Evolutionary conservation across 768 basidiomycete genomes (phyloP).

Genomic region (Naganishia vaughanmartiniae): DNA sequence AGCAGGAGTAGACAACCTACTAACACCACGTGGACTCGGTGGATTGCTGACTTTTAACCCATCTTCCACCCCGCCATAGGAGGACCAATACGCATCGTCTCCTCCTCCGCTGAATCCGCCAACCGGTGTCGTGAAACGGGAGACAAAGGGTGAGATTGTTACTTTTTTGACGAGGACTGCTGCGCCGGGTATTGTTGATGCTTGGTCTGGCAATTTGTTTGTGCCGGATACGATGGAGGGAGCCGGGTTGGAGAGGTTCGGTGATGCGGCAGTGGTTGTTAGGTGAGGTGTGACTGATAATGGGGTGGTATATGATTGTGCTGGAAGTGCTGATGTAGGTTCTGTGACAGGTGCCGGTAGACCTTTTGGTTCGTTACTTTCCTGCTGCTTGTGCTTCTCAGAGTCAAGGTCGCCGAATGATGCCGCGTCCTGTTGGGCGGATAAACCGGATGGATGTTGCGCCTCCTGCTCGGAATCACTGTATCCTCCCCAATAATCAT

Average conservation of each 20-base stretch:
- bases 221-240: background rate
- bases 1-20: background rate
- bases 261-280: background rate
- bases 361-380: background rate
- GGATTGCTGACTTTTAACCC: constrained; percentile 29
- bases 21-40: constrained; percentile 19
- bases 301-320: constrained; percentile 1
- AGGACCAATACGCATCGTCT: constrained; percentile 30
- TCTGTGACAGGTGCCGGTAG: background rate
- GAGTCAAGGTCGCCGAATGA: background rate
- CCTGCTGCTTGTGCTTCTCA: background rate
- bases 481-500: constrained; percentile 34
- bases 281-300: background rate
- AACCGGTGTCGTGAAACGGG: constrained; percentile 11
- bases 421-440: background rate
- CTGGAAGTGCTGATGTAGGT: background rate
- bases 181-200: background rate
- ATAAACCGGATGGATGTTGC: background rate
- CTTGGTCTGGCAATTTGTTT: background rate
- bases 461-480: constrained; percentile 26
- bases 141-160: constrained; percentile 19
- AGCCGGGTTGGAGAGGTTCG: background rate
- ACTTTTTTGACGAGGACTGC: constrained; percentile 14
- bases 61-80: constrained; percentile 31
- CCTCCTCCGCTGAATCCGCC: background rate